Conservation (phyloP, 1,284 basidiomycete genomes). For the Apiotrichum siamense region DNA sequence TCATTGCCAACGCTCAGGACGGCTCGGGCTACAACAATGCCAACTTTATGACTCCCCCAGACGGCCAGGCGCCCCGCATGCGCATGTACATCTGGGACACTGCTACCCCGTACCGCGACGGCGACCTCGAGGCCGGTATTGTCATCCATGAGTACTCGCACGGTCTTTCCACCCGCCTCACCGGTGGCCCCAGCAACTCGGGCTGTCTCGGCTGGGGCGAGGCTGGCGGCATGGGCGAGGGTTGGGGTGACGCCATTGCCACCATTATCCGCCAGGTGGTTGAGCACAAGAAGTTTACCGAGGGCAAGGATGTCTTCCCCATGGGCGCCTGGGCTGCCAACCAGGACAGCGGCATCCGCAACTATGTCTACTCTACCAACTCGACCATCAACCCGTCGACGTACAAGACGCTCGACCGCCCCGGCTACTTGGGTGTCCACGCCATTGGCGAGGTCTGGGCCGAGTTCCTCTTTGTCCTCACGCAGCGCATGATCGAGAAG, state of each 20-base stretch:
- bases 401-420: constrained; percentile 93
- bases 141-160: constrained; percentile 85
- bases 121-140: constrained; percentile 89
- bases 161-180: constrained; percentile 85
- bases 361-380: constrained; percentile 77
- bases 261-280: constrained; percentile 72
- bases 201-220: constrained; percentile 94
- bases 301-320: constrained; percentile 53
- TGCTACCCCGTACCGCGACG: constrained; percentile 80
- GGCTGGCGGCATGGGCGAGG: constrained; percentile 93
- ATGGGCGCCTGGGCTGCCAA: constrained; percentile 97
- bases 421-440: constrained; percentile 53
- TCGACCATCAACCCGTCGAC: constrained; percentile 76
- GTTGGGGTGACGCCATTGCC: constrained; percentile 64
- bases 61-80: constrained; percentile 72
- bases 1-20: constrained; percentile 92
- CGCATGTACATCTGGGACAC: constrained; percentile 97
- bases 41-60: constrained; percentile 54
- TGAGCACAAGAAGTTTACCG: constrained; percentile 54
- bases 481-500: constrained; percentile 67
- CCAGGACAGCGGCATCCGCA: constrained; percentile 68
- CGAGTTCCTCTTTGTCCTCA: constrained; percentile 80
- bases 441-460: constrained; percentile 96
- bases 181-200: constrained; percentile 87
- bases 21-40: constrained; percentile 77